Evolutionary conservation across 2,329 filamentous ascomycete species (phyloP).

Genomic region (Phialocephala subalpina): DNA sequence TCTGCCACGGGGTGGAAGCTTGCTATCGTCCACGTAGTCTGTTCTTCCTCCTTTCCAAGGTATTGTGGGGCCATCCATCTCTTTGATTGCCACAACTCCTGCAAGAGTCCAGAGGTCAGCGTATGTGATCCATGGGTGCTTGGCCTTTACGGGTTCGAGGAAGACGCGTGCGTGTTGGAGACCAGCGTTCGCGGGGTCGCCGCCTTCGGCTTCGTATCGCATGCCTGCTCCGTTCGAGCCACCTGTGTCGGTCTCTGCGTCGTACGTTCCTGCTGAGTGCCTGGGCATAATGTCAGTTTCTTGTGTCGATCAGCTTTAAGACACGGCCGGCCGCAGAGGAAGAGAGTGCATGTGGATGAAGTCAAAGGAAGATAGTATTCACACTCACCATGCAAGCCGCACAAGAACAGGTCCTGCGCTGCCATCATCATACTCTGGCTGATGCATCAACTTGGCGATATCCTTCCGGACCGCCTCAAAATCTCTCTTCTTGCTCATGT

Average conservation of each 20-base stretch:
- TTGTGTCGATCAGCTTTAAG: not conserved
- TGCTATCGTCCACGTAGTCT: slow-evolving; percentile 67
- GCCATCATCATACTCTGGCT: slow-evolving; percentile 71
- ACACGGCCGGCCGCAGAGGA: not conserved
- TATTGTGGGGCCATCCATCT: slow-evolving; percentile 66
- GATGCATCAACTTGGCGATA: slow-evolving; percentile 60
- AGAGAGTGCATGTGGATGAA: too few species aligned
- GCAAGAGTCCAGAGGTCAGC: slow-evolving; percentile 72
- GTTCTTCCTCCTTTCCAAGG: slow-evolving; percentile 65
- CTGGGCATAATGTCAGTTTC: slow-evolving; percentile 42
- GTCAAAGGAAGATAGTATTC: not conserved
- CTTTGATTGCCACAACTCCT: slow-evolving; percentile 63
- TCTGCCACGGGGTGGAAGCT: slow-evolving; percentile 64
- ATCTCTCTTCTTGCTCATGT: slow-evolving; percentile 65
- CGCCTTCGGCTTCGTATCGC: slow-evolving; percentile 70
- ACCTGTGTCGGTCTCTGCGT: slow-evolving; percentile 64
- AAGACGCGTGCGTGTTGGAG: slow-evolving; percentile 70
- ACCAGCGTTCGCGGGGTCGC: slow-evolving; percentile 70
- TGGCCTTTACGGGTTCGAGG: slow-evolving; percentile 66
- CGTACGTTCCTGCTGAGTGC: slow-evolving; percentile 72
- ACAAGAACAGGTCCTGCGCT: slow-evolving; percentile 70
- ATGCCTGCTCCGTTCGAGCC: slow-evolving; percentile 72
- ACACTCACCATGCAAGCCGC: slow-evolving; percentile 64
- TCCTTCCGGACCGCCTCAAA: slow-evolving; percentile 65
- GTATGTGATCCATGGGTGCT: slow-evolving; percentile 70